These are phyloP conservation scores for Trametes cinnabarina DNA, from an alignment of 768 basidiomycete species.

Conservation along the genomic window DNA sequence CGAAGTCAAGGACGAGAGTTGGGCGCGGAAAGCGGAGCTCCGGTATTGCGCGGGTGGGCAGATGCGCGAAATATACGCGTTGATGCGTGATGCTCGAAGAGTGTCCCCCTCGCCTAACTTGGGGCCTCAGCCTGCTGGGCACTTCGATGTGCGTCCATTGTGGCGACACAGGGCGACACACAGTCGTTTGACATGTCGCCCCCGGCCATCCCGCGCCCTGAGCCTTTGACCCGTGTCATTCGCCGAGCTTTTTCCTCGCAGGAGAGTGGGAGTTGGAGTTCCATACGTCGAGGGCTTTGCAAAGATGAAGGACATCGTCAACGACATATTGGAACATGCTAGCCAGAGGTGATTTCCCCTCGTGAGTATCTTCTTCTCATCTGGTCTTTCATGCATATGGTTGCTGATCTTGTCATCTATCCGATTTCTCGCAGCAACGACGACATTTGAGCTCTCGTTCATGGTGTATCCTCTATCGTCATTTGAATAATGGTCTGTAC, in stretches of 20 bases:
- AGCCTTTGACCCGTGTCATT: slow-evolving; percentile 19
- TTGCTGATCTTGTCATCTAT: no score
- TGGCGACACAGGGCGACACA: slow-evolving; percentile 32
- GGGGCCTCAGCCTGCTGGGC: slow-evolving; percentile 36
- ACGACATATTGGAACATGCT: background rate
- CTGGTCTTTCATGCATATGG: no score
- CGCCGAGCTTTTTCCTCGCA: slow-evolving; percentile 27
- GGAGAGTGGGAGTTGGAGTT: slow-evolving; percentile 36
- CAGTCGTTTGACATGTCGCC: slow-evolving; percentile 28
- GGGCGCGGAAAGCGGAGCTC: slow-evolving; percentile 21
- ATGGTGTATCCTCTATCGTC: no score
- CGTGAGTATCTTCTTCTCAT: no score
- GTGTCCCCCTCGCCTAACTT: slow-evolving; percentile 33
- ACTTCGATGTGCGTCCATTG: slow-evolving; percentile 39
- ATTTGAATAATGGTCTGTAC: no score
- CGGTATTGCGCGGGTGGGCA: slow-evolving; percentile 34
- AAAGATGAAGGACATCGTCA: slow-evolving; percentile 1
- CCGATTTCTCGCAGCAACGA: no score
- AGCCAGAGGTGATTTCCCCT: no score
- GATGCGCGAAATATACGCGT: slow-evolving; percentile 31
- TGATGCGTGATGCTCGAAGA: slow-evolving; percentile 31
- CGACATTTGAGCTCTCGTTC: no score
- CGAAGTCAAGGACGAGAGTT: background rate
- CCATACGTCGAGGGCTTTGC: slow-evolving; percentile 15
- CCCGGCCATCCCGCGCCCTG: slow-evolving; percentile 22